Conservation (phyloP, 2,329 filamentous ascomycete species). For the Microthyrium microscopicum region DNA sequence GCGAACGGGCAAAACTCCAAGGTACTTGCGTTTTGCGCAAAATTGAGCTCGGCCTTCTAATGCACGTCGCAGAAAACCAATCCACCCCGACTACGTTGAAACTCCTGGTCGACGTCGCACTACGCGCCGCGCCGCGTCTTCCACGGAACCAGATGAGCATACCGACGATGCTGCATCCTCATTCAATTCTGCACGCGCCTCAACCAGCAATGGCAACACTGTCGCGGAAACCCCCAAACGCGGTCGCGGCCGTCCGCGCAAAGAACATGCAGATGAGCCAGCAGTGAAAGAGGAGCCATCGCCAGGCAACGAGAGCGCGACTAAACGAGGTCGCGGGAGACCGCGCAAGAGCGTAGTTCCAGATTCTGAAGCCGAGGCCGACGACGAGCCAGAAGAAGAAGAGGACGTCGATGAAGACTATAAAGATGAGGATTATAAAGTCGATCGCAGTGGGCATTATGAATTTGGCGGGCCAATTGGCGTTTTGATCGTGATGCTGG, state of each 20-base stretch:
- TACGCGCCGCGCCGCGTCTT: slow-evolving; percentile 17
- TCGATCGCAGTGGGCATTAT: slow-evolving; percentile 33
- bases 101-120: slow-evolving; percentile 28
- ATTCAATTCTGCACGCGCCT: slow-evolving; percentile 17
- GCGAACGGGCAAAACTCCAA: slow-evolving; percentile 31
- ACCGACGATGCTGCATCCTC: slow-evolving; percentile 11
- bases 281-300: too few species aligned
- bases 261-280: too few species aligned
- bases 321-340: slow-evolving; percentile 6
- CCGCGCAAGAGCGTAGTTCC: slow-evolving; percentile 11
- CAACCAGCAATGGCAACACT: slow-evolving; percentile 10
- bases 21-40: slow-evolving; percentile 20
- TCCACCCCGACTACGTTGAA: slow-evolving; percentile 29
- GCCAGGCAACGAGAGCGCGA: not conserved
- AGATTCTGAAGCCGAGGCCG: slow-evolving; percentile 18
- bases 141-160: slow-evolving; percentile 4
- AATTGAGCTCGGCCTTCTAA: not conserved
- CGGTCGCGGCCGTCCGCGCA: too few species aligned
- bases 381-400: not conserved
- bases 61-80: slow-evolving; percentile 18
- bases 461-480: slow-evolving; percentile 87
- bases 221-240: not conserved
- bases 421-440: slow-evolving; percentile 22
- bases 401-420: slow-evolving; percentile 12
- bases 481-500: slow-evolving; percentile 69